Evolutionary conservation across 2,329 filamentous ascomycete genomes (phyloP).

Genomic region (Drechslera avenae): DNA sequence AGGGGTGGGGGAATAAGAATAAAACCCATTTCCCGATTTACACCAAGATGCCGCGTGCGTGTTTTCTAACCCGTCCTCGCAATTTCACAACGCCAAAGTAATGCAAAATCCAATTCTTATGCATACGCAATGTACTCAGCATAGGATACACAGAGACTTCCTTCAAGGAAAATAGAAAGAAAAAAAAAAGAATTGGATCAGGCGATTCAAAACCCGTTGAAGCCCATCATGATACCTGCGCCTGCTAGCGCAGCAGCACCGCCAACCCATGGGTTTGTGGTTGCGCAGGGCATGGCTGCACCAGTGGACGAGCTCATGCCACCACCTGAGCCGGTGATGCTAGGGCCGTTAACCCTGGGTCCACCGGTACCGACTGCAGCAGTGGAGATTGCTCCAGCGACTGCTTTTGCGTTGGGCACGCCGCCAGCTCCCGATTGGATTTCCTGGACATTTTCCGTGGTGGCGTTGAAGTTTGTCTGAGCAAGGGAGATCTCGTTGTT

Average conservation of each 20-base stretch:
- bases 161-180: too few species aligned
- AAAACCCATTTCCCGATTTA: too few species aligned
- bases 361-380: slow-evolving; percentile 52
- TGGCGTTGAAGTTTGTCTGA: slow-evolving; percentile 65
- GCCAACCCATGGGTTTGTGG: slow-evolving; percentile 36
- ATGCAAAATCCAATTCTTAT: too few species aligned
- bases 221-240: slow-evolving; percentile 39
- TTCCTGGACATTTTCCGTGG: slow-evolving; percentile 56
- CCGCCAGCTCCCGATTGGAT: slow-evolving; percentile 56
- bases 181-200: too few species aligned
- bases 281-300: slow-evolving; percentile 32
- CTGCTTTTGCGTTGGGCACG: slow-evolving; percentile 60
- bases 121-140: too few species aligned
- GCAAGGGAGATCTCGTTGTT: slow-evolving; percentile 67
- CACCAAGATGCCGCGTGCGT: too few species aligned
- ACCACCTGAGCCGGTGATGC: slow-evolving; percentile 20
- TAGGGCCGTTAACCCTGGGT: slow-evolving; percentile 48
- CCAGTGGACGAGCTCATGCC: slow-evolving; percentile 5
- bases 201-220: slow-evolving; percentile 37
- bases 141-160: too few species aligned
- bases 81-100: too few species aligned
- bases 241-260: slow-evolving; percentile 39
- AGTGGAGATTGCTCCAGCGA: slow-evolving; percentile 57
- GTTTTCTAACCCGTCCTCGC: too few species aligned
- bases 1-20: too few species aligned